Conservation (phyloP, 1,284 basidiomycete genomes). For the Trichosporon faecale region DNA sequence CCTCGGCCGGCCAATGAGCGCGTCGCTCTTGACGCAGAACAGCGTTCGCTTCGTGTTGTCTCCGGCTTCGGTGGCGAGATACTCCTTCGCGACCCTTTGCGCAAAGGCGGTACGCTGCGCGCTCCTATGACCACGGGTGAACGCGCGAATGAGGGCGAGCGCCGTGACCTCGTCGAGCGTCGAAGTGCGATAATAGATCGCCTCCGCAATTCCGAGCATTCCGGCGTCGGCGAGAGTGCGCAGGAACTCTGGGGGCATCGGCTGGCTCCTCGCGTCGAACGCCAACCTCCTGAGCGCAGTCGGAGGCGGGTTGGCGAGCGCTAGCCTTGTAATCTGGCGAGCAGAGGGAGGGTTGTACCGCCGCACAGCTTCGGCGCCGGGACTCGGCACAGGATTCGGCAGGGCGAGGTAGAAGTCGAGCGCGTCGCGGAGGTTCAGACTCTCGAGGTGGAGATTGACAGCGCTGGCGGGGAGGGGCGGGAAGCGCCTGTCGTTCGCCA, state of each 20-base stretch:
- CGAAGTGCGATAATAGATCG: conserved; percentile 6
- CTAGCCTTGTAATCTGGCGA: conserved; percentile 16
- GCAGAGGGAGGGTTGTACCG: conserved; percentile 11
- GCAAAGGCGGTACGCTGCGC: conserved; percentile 18
- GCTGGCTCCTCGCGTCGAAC: conserved; percentile 1
- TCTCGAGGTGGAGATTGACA: conserved; percentile 14
- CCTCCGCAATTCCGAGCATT: conserved; percentile 8
- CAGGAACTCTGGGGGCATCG: conserved; percentile 14
- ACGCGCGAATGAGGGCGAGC: conserved; percentile 16
- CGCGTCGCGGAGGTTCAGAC: conserved; percentile 9
- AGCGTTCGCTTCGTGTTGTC: not conserved
- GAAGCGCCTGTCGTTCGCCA: conserved; percentile 20
- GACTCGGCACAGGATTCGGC: not conserved
- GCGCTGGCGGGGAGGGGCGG: conserved; percentile 14
- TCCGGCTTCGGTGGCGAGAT: not conserved
- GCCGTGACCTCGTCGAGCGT: conserved; percentile 16
- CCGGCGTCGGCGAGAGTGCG: conserved; percentile 18
- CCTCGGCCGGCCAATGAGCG: not conserved
- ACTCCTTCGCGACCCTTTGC: conserved; percentile 12
- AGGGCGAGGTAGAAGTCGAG: conserved; percentile 20
- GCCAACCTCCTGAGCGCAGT: conserved; percentile 12
- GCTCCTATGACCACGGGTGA: conserved; percentile 16
- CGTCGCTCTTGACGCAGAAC: not conserved
- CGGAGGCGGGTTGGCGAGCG: conserved; percentile 14
- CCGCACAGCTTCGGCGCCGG: not conserved